Base-by-base conservation (phyloP, 1,139 yeast genomes). In the Suhomyces choctaworum region DNA sequence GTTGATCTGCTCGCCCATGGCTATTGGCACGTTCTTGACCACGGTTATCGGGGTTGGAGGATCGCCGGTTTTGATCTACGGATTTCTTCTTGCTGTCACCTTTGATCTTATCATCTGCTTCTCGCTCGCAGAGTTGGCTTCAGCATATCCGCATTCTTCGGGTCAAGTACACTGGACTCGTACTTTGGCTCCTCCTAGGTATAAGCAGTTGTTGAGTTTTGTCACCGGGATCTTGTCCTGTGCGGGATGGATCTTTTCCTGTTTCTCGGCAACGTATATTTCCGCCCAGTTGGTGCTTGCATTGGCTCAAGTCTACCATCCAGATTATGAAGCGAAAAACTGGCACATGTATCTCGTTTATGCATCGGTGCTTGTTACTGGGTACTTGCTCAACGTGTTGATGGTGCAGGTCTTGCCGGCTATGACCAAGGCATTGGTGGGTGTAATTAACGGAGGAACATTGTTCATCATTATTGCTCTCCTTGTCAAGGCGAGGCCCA, bases 151-250 rank as follows among this genome's bases (percentile, higher is more conserved):
- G 0, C 58, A 56, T 32, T 51, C 61, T 15, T 51, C 60, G 7
- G 64, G 60, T 16, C 64, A 58, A 39, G 52, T 56, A 23, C 63
- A 57, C 36, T 59, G 63, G 64, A 55, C 63, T 8, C 48, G 54
- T 42, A 48, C 46, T 20, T 42, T 58, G 15, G 56, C 62, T 4
- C 60, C 62, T 2, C 29, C 33, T 8, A 37, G 40, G 10, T 46
- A 34, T 22, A 51, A 49, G 26, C 44, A 51, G 29, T 31, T 42
- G 3, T 14, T 40, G 14, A 46, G 54, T 33, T 56, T 56, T 27
- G 39, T 54, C 23, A 48, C 54, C 4, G 50, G 59, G 3, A 28
- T 38, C 7, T 24, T 52, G 32, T 40, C 53, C 47, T 29, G 41
- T 23, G 44, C 44, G 10, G 45, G 44, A 3, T 42, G 44, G 44